Base-by-base conservation (phyloP, 1,284 basidiomycete species). In the Tilletia setariae region DNA sequence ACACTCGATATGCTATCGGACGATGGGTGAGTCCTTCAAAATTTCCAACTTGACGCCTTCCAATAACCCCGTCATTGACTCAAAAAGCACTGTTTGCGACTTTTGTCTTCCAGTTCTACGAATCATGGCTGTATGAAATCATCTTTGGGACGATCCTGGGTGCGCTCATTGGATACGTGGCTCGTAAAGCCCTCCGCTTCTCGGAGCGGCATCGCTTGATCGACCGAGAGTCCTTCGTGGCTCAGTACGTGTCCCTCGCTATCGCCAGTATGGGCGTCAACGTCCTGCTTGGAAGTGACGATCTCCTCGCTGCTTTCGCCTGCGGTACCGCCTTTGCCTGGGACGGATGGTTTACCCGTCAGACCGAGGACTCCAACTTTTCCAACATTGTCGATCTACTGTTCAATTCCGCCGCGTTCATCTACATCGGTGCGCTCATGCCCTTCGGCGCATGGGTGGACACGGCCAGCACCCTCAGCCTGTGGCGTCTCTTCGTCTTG, bases 301-400 rank as follows among this genome's bases (percentile, higher is more conserved):
- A 81, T 61, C 66, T 81, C 19, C 76, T 82, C 13, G 79, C 94
- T 13, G 91, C 95, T 0, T 99, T 98, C 82, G 90, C 90, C 1
- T 98, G 94, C 79, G 96, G 96, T 25, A 90, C 91, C 2, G 93
- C 94, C 1, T 99, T 98, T 80, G 96, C 94, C 0, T 98, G 95
- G 95, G 95, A 98, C 64, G 69, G 69, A 30, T 66, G 46, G 51
- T 68, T 68, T 49, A 63, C 67, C 42, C 23, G 61, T 11, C 67
- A 68, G 43, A 68, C 67, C 28, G 69, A 70, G 67, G 77, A 79
- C 68, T 81, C 80, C 40, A 90, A 94, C 75, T 98, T 98, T 85
- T 93, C 91, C 75, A 94, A 91, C 84, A 95, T 98, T 77, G 93
- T 98, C 80, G 94, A 96, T 83, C 84, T 93, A 73, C 85, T 94